Base-by-base conservation (phyloP, 306 rosid species). In the Castanopsis chinensis region DNA sequence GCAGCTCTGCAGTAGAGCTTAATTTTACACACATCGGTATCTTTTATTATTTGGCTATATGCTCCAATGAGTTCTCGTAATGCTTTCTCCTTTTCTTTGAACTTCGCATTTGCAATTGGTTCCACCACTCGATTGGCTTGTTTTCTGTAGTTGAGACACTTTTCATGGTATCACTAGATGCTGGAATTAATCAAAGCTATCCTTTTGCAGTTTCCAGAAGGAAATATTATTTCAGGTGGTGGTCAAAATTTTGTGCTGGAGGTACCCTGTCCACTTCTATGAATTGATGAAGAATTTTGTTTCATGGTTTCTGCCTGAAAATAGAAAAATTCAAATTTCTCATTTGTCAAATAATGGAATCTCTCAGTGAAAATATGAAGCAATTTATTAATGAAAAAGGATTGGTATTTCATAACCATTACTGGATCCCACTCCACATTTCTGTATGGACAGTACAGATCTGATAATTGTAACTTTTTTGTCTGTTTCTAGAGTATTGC, bases 191-290 rank as follows among this genome's bases (percentile, higher is more conserved):
- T 59, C 23, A 41, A 71, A 69, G 49, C 74, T 60, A 2, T 77
- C 76, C 18, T 69, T 49, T 49, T 74, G 74, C 83, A 79, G 86
- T 78, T 83, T 68, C 18, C 72, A 33, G 80, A 55, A 43, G 79
- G 82, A 74, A 83, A 79, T 72, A 72, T 79, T 35, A 69, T 83
- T 37, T 74, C 71, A 8, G 86, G 86, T 21, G 54, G 72, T 72
- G 78, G 80, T 69, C 60, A 70, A 15, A 79, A 81, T 23, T 83
- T 83, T 74, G 83, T 78, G n/a, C 77, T 83, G 51, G 86, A 83
- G 86, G 83, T 83, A 83, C 25, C 33, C n/a, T 6, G 18, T 69
- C 27, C 65, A 10, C 65, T 59, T 59, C 3, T 59, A 23, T 11
- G 65, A 21, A 59, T 23, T 59, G 65, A 23, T 59, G 17, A 10